phyloP scores from a whole-genome alignment of 495 filamentous ascomycete species.

The Podospora anserina region DNA sequence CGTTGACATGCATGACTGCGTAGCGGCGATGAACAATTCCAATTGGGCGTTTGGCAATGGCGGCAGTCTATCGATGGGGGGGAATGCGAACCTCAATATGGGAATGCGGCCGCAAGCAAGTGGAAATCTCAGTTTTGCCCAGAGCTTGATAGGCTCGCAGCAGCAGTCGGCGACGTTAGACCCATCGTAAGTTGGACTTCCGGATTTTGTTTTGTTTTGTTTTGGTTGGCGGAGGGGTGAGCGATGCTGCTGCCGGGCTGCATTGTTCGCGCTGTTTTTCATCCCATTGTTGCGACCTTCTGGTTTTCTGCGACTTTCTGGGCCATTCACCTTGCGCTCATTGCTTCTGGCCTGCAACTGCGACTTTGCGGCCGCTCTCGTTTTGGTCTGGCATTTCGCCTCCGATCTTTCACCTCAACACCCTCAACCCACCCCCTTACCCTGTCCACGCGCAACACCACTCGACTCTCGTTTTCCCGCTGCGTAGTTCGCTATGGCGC shows the following conservation, averaged over 20 bases:
- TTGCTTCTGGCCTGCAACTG: neutral
- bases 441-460: neutral
- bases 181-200: constrained; percentile 64
- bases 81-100: constrained; percentile 50
- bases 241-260: neutral
- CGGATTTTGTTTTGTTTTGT: constrained; percentile 7
- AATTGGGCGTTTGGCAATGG: constrained; percentile 67
- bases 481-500: constrained; percentile 7
- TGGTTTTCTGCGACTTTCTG: neutral
- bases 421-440: neutral
- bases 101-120: constrained; percentile 52
- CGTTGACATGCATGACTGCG: constrained; percentile 29
- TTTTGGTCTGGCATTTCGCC: neutral
- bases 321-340: neutral
- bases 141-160: constrained; percentile 68
- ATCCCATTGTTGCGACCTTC: neutral
- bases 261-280: neutral
- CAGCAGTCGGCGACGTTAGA: constrained; percentile 74
- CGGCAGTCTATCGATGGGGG: constrained; percentile 62
- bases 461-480: neutral
- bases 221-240: neutral
- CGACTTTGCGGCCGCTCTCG: neutral
- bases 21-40: constrained; percentile 55
- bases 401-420: neutral
- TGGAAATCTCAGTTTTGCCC: constrained; percentile 69